Evolutionary conservation across 495 filamentous ascomycete species (phyloP), one percentile per base, ranked within the genome.

Genomic region (Platismatia glauca): DNA sequence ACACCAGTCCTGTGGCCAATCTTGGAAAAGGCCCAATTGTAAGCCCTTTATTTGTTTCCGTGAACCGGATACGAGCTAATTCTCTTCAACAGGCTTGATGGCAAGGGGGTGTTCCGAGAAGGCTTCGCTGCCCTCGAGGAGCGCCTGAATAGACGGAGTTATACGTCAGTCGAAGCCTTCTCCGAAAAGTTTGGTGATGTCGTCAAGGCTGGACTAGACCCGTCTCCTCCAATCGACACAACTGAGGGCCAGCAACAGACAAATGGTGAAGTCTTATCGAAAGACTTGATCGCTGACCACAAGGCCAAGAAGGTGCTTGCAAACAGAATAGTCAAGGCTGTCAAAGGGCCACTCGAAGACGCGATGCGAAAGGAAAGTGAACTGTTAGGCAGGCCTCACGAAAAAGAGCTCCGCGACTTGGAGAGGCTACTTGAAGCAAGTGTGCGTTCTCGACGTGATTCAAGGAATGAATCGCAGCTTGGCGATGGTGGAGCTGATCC

Each of bases 341-440:
- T 96, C 31, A 88, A 94, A 70, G 82, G 84, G 22, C 79, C 83
- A 44, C 76, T 96, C 9, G 89, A 95, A 71, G 83, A 86, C 53
- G 90, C 90, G 4, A 75, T 88, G 50, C 79, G 81, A 57, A 89
- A 88, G 43, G 93, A 97, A 72, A 84, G 86, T 46, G 90, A 95
- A 52, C 76, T 96, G 12, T 84, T 77, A 60, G 79, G 84, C 61
- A 85, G 82, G 66, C 79, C 87, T 12, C 84, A 83, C 57, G 89
- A 92, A 59, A 80, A 81, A 41, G 82, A 88, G 56, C 73, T 88
- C 37, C 83, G 85, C 62, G 85, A 94, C 64, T 77, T 96, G 20
- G 87, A 91, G 64, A 77, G 77, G 34, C 81, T 92, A 68, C 76
- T 93, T 18, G 88, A 91, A 61, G 75, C 76, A 50, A 78, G 79